These are phyloP conservation scores for Astrothelium macrocarpum DNA, from an alignment of 495 filamentous ascomycete species.

Conservation along the genomic window DNA sequence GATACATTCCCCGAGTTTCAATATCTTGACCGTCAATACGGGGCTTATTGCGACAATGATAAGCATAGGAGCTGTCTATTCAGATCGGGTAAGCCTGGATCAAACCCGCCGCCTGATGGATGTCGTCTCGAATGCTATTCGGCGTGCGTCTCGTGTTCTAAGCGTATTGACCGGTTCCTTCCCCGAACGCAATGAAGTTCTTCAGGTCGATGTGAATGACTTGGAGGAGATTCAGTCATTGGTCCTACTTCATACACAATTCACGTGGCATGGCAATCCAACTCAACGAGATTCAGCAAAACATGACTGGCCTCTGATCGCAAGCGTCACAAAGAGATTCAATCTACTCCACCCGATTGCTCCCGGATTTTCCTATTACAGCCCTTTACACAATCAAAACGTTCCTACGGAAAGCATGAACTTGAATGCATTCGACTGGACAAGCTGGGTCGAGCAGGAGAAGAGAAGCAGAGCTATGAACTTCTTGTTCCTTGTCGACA, in stretches of 20 bases:
- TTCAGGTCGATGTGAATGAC: conserved; percentile 27
- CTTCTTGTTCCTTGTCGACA: conserved; percentile 48
- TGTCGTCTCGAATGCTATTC: conserved; percentile 39
- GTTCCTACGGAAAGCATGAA: conserved; percentile 31
- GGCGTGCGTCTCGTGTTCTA: conserved; percentile 35
- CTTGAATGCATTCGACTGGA: conserved; percentile 45
- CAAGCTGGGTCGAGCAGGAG: conserved; percentile 57
- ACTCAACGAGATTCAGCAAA: conserved; percentile 47
- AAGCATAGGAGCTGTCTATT: conserved; percentile 59
- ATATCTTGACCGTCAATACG: conserved; percentile 47
- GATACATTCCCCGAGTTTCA: conserved; percentile 58
- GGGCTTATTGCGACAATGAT: conserved; percentile 54
- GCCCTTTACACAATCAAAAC: conserved; percentile 27
- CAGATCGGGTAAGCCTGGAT: conserved; percentile 40
- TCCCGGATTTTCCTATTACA: conserved; percentile 27
- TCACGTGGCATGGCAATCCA: conserved; percentile 55
- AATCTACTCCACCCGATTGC: conserved; percentile 39
- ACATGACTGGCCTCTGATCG: conserved; percentile 43
- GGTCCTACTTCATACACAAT: conserved; percentile 44
- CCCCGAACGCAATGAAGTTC: conserved; percentile 26
- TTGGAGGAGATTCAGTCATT: conserved; percentile 54
- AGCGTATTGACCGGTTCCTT: conserved; percentile 22
- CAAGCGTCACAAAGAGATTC: conserved; percentile 40
- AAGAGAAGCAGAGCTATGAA: conserved; percentile 53
- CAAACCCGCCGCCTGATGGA: conserved; percentile 53